Base-by-base conservation (phyloP, 148 eudicot genomes). In the Vaccinium macrocarpon region DNA sequence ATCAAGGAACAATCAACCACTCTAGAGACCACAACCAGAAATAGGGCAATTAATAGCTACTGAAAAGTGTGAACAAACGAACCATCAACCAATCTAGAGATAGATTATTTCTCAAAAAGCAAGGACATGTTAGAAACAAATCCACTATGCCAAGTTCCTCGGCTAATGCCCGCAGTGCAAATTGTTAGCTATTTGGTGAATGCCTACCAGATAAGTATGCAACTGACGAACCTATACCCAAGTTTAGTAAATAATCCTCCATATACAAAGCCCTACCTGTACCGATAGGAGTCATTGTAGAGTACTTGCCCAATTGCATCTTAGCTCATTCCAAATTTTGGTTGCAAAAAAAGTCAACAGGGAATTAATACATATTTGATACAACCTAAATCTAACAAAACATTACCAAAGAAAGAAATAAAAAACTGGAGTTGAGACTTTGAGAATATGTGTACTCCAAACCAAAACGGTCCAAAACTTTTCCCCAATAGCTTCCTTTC, bases 171-270 rank as follows among this genome's bases (percentile, higher is more conserved):
- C 98, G 92, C 89, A 96, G 85, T 75, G 96, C 95, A 87, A 90
- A 93, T 84, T 87, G 97, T 83, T 90, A 94, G 55, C 94, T 90
- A 86, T 90, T 93, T 82, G 91, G 78, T 78, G 93, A 91, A 88
- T 89, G 87, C 94, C 90, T 96, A 88, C 99, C 99, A 88, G 99
- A 96, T 85, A 96, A 90, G 93, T 96, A 96, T 66, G 92, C 93
- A 91, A 96, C 95, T 90, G 94, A 92, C 85, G 94, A 87, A 87
- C 98, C 99, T 96, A 86, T 32, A 88, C 49, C 91, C 84, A 80
- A 93, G 83, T 81, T 80, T 64, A 81, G 76, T 86, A 86, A 82
- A 93, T 94, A 90, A 94, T 91, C 76, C 32, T 56, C 71, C 66
- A 57, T 8, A n/a, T 8, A 7, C 18, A 53, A 55, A 70, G 6